Base-by-base conservation (phyloP, 805 yeast species). In the Candida coleopterorum region DNA sequence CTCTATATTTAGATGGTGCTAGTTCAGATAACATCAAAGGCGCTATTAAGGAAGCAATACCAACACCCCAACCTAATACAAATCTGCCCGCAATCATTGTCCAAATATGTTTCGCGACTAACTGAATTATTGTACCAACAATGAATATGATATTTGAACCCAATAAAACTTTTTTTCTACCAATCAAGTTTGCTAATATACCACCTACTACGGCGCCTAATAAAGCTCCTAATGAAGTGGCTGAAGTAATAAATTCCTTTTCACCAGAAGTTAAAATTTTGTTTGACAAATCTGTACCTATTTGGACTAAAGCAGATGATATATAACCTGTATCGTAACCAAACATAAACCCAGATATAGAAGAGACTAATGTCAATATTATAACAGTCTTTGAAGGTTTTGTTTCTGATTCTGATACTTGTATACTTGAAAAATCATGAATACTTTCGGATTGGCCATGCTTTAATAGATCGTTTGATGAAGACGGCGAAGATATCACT, bases 251-350 rank as follows among this genome's bases (percentile, higher is more conserved):
- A 45, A 85, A 67, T 63, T 89, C 95, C 61, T 86, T 85, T 48
- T 88, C 80, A 32, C 95, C 94, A 40, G 77, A 74, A 0, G 88
- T 68, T 37, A 89, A 68, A 0, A 56, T 50, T 39, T 71, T 70
- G 46, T 77, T 76, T 11, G 61, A 57, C 43, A 90, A 72, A 55
- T 85, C 95, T 4, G 78, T 75, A 9, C 89, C 88, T 32, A 90
- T 79, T 25, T 88, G 78, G 15, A 89, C 95, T 50, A 90, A 70
- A 0, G 97, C 97, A 14, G 94, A 81, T 3, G 97, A 90, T 28
- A 90, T 89, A 61, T 90, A 90, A 48, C 97, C 97, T 1, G 97
- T 90, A 59, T 90, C 98, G 55, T 90, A 90, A 48, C 98, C 98
- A 62, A 90, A 90, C 87, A 90, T 78, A 62, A 89, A 87, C 1